Evolutionary conservation across 192 early-diverging fungal species (phyloP), one percentile per base, ranked within the genome.

Genomic region (Polychytrium aggregatum): DNA sequence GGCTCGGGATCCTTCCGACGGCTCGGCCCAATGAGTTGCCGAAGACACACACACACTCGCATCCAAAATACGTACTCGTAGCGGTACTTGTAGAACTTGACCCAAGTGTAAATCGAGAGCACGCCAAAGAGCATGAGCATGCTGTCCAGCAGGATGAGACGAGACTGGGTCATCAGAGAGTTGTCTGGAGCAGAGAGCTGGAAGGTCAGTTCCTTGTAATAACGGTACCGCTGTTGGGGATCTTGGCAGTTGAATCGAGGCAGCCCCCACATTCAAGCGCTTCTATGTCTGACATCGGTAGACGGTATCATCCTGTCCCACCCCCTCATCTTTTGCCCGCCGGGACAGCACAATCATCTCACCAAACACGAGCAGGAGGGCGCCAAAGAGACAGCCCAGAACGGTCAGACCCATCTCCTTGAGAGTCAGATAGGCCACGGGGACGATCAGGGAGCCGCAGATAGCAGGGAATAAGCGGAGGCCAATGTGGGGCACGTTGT

Each of bases 51-150:
- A n/a, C n/a, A n/a, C n/a, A n/a, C n/a, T n/a, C n/a, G 62, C 65
- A 54, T 50, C 41, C 29, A 20, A 51, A 51, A 25, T 56, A 37
- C 18, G 42, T n/a, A 60, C 41, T 50, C 42, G 40, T 52, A 41
- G 13, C 82, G 73, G 20, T 62, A 59, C 44, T 90, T 89, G 62
- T 78, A 83, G 59, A 98, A 98, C 48, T 76, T 71, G 44, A 98
- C 68, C 66, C 92, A 98, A 34, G 74, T 74, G 64, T 87, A 94
- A 25, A 92, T 70, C 18, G 88, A 74, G 17, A 70, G 71, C 26
- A 88, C 70, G 74, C 86, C 84, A 59, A 93, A 97, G 49, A 97
- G 81, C 22, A 97, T 78, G 48, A 98, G 71, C 71, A 92, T 88
- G 35, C 80, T 84, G 62, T 98, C 95, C 40, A 98, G 72, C 40